phyloP scores from a whole-genome alignment of 352 stramenopile genomes.

The Globisporangium emineosum region DNA sequence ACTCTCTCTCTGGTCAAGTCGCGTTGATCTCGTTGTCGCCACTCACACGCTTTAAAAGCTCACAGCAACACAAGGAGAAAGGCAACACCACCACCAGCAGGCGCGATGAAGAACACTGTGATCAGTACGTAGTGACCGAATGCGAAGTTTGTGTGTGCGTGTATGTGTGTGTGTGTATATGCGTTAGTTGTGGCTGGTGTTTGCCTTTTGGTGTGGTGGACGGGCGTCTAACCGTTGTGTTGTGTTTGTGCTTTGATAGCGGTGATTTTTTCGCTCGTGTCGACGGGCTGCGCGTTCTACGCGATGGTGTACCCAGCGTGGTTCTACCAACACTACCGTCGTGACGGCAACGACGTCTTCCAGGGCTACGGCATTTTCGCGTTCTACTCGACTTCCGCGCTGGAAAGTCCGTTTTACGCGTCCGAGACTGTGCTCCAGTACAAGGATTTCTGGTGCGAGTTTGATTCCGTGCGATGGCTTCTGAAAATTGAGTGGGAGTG shows the following conservation, averaged over 20 bases:
- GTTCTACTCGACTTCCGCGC: conserved; percentile 74
- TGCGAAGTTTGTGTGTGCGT: not conserved
- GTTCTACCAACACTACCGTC: conserved; percentile 85
- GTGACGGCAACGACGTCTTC: conserved; percentile 66
- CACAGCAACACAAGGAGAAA: not conserved
- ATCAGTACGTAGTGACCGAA: conserved; percentile 43
- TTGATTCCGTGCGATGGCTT: not conserved
- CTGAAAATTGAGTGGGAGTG: not conserved
- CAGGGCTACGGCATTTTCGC: conserved; percentile 80
- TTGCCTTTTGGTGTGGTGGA: not conserved
- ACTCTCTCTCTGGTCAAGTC: not conserved
- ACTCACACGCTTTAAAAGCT: not conserved
- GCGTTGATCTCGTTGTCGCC: not conserved
- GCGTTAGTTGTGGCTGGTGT: no score
- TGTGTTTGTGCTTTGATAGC: conserved; percentile 30
- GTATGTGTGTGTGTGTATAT: not conserved
- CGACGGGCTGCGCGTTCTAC: conserved; percentile 74
- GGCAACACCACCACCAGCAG: not conserved
- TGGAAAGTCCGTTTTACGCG: conserved; percentile 78
- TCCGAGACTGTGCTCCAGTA: conserved; percentile 79
- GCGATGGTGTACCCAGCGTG: conserved; percentile 77
- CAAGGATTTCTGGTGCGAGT: conserved; percentile 54
- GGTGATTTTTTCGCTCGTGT: conserved; percentile 74
- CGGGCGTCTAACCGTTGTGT: conserved; percentile 7
- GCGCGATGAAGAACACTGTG: conserved; percentile 71